Base-by-base conservation (phyloP, 2,329 filamentous ascomycete species). In the Apiospora kogelbergensis region DNA sequence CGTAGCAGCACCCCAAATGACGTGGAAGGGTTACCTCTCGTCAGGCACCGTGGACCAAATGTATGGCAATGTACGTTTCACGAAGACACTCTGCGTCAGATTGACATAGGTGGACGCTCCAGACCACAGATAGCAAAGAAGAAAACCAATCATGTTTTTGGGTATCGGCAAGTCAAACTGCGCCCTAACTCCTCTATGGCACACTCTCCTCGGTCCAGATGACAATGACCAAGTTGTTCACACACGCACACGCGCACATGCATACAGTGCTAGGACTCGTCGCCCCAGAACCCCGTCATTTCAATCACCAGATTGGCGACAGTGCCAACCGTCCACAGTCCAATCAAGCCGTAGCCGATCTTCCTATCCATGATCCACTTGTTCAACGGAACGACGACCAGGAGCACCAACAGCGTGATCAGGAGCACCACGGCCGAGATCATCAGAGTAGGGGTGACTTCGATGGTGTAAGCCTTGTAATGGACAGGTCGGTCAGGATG, bases 401-500 rank as follows among this genome's bases (percentile, higher is more conserved):
- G 83, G 72, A 99, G 81, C 2, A 91, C 89, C 4, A 95, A 81
- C 22, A 99, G 84, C 1, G 94, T 98, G 37, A 94, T 77, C 26
- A 99, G 83, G 72, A 99, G 83, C 1, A 93, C 95, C n/a, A 93
- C 86, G 0, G 93, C 93, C 67, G 91, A 95, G 46, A 99, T 90
- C 75, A 98, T 85, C 71, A 99, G 82, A 3, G 95, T 97, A 33
- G 91, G 93, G 70, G 91, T 93, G 68, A 99, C 91, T 72, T 93
- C 88, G 69, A 99, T 93, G 68, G 90, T 86, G 78, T 98, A 98
- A 0, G 93, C 89, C 73, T 90, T 88, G 78, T 94, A 95, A 68
- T 85, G 82, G 68, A 92, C 80, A 5, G 89, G 86, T 69, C 84
- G 81, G 22, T 89, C 83, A 0, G 93, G 93, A 75, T 95, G 90